Conservation (phyloP, 352 stramenopile species). For the Globisporangium canariense region DNA sequence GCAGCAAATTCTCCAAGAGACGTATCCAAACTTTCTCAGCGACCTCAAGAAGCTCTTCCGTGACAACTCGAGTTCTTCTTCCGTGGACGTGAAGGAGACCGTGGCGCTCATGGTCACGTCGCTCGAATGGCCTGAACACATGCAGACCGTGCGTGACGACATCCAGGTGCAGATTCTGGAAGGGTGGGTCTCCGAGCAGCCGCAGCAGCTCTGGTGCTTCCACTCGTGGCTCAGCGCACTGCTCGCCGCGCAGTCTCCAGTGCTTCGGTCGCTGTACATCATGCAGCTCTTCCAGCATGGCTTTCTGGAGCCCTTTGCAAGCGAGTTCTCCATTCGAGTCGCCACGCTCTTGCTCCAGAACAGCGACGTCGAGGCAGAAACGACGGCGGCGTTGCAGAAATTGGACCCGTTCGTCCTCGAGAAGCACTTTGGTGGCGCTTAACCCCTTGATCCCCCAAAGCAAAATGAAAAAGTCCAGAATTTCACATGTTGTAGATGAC, state of each 20-base stretch:
- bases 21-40: constrained; percentile 28
- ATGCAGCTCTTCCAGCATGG: constrained; percentile 28
- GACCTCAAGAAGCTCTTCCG: constrained; percentile 8
- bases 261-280: constrained; percentile 26
- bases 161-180: constrained; percentile 9
- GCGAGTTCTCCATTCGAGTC: constrained; percentile 37
- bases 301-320: constrained; percentile 35
- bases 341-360: constrained; percentile 28
- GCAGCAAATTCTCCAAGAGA: constrained; percentile 13
- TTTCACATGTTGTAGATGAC: too few species aligned
- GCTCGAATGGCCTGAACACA: constrained; percentile 3
- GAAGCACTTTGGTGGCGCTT: constrained; percentile 23
- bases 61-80: not conserved
- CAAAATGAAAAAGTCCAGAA: too few species aligned
- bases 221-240: constrained; percentile 16
- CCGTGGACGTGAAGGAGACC: constrained; percentile 11
- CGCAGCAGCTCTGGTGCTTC: constrained; percentile 9
- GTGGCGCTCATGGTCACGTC: constrained; percentile 2
- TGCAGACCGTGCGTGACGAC: not conserved
- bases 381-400: constrained; percentile 21
- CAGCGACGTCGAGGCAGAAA: constrained; percentile 12
- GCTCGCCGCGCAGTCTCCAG: constrained; percentile 16
- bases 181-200: not conserved
- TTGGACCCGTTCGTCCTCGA: constrained; percentile 35
- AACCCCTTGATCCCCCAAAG: too few species aligned